Percentiles rank a stretch among this genome's conserved stretches.
Evolutionary conservation across 2,329 filamentous ascomycete genomes (phyloP).

Genomic region (Dothideomycetidae sp.): DNA sequence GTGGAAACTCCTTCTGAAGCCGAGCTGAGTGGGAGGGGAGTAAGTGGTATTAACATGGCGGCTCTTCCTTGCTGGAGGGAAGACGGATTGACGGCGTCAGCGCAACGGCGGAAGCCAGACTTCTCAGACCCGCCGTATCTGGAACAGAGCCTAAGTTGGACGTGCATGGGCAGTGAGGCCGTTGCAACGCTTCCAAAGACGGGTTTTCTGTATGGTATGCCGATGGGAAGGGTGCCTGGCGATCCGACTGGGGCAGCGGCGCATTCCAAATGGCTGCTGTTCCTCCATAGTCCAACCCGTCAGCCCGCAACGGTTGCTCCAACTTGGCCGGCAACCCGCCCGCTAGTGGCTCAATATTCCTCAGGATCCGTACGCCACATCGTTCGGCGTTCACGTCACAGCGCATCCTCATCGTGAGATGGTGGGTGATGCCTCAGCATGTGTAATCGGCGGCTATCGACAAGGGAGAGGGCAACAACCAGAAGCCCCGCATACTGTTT

Average conservation of each 20-base stretch:
- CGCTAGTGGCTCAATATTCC: constrained; percentile 9
- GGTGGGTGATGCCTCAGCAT: not conserved
- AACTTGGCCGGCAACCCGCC: constrained; percentile 1
- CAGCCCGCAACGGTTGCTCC: constrained; percentile 1
- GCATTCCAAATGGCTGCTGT: constrained; percentile 8
- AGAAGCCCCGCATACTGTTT: too few relatives aligned
- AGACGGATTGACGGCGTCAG: constrained; percentile 5
- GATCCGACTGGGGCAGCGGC: too few relatives aligned
- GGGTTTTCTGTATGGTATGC: not conserved
- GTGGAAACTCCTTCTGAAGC: constrained; percentile 1
- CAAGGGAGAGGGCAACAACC: too few relatives aligned
- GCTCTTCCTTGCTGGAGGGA: constrained; percentile 1
- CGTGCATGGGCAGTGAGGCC: constrained; percentile 6
- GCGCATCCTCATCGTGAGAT: not conserved
- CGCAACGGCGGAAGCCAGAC: constrained; percentile 5
- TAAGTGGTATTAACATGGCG: constrained; percentile 7
- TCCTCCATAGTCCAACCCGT: constrained; percentile 7
- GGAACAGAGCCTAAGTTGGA: constrained; percentile 9
- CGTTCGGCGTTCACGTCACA: not conserved
- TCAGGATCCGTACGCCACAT: not conserved
- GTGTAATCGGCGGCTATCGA: not conserved
- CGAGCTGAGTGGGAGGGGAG: constrained; percentile 2
- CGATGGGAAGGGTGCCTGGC: not conserved
- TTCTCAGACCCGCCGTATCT: constrained; percentile 8
- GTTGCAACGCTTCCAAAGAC: constrained; percentile 1